Percentiles rank a stretch among this genome's conserved stretches.
Evolutionary conservation across 495 filamentous ascomycete genomes (phyloP).

Genomic region (Penicillium longicatenatum): DNA sequence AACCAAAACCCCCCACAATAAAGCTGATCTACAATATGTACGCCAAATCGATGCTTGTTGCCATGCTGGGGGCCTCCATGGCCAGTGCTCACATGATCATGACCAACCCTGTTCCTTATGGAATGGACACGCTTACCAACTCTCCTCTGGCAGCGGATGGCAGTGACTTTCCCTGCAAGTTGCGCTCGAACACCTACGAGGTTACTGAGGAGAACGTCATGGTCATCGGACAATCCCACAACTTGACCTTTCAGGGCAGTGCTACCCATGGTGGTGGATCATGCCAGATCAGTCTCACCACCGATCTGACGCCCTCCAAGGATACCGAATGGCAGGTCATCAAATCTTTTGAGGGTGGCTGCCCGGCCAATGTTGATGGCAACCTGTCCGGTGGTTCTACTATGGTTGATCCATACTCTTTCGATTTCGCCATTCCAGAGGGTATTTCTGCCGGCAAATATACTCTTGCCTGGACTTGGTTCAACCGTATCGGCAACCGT

Average conservation of each 20-base stretch:
- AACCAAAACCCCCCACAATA: constrained; percentile 20
- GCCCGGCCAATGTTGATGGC: constrained; percentile 58
- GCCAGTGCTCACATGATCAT: constrained; percentile 70
- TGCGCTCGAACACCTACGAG: constrained; percentile 26
- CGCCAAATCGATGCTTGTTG: constrained; percentile 38
- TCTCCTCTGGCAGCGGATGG: constrained; percentile 62
- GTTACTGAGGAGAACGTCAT: constrained; percentile 33
- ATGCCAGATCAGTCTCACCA: constrained; percentile 83
- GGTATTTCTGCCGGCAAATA: constrained; percentile 52
- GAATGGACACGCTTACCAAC: constrained; percentile 51
- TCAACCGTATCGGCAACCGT: constrained; percentile 83
- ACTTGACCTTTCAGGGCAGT: constrained; percentile 37
- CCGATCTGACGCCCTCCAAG: constrained; percentile 62
- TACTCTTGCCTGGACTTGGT: constrained; percentile 86
- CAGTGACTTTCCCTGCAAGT: constrained; percentile 80
- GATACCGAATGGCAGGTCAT: constrained; percentile 70
- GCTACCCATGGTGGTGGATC: constrained; percentile 88
- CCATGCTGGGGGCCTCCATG: constrained; percentile 51
- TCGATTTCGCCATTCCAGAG: constrained; percentile 50
- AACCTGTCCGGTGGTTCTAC: constrained; percentile 35
- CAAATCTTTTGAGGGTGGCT: constrained; percentile 79
- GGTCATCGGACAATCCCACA: constrained; percentile 30
- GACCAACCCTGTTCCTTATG: constrained; percentile 67
- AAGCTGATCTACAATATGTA: constrained; percentile 40
- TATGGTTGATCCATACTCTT: constrained; percentile 26